These are phyloP conservation scores for Arthrobotrys megalospora DNA, from an alignment of 2,329 filamentous ascomycete species.

Conservation along the genomic window DNA sequence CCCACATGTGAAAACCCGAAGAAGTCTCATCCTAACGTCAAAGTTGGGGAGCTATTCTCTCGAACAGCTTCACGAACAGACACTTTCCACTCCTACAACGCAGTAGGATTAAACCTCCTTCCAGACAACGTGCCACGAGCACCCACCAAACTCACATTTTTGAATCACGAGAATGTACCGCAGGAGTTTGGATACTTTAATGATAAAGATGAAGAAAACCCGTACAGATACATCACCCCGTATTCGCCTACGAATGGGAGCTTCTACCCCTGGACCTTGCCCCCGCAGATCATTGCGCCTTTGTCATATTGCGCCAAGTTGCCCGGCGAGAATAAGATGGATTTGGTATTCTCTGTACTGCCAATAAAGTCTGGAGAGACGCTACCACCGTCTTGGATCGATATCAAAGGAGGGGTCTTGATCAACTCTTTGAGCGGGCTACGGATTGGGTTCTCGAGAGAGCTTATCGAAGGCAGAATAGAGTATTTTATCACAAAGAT, in stretches of 20 bases:
- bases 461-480: slow-evolving; percentile 45
- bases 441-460: slow-evolving; percentile 47
- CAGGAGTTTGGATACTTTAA: slow-evolving; percentile 69
- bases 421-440: slow-evolving; percentile 56
- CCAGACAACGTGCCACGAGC: slow-evolving; percentile 70
- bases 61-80: slow-evolving; percentile 83
- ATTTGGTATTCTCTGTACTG: slow-evolving; percentile 74
- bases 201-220: slow-evolving; percentile 69
- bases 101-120: slow-evolving; percentile 85
- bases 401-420: slow-evolving; percentile 52
- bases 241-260: slow-evolving; percentile 82
- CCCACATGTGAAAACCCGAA: slow-evolving; percentile 34
- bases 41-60: slow-evolving; percentile 70
- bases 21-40: slow-evolving; percentile 15
- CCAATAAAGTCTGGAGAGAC: slow-evolving; percentile 34
- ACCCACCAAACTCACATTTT: slow-evolving; percentile 68
- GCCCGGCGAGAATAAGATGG: slow-evolving; percentile 79
- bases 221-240: slow-evolving; percentile 73
- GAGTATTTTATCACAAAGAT: slow-evolving; percentile 55
- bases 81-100: slow-evolving; percentile 88
- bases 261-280: slow-evolving; percentile 94
- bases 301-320: slow-evolving; percentile 85
- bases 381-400: slow-evolving; percentile 45
- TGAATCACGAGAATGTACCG: slow-evolving; percentile 62
- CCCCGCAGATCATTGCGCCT: slow-evolving; percentile 78